Base-by-base conservation (phyloP, 2,329 filamentous ascomycete genomes). In the Rhytidhysteron rufulum region DNA sequence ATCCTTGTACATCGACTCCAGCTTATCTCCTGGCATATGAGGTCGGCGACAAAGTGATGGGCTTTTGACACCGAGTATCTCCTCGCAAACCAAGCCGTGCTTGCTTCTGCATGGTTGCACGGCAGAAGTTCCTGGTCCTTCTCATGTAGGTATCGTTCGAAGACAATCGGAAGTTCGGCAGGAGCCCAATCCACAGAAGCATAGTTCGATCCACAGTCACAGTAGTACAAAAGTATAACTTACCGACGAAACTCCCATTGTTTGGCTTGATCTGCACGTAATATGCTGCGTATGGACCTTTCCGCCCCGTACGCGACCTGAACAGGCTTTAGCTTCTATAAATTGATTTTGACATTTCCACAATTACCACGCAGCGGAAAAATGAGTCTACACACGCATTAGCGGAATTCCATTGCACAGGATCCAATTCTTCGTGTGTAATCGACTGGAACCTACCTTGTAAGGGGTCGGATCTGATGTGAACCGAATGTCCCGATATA, bases 241-340 rank as follows among this genome's bases (percentile, higher is more conserved):
- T 69, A 82, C 80, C 89, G 31, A 94, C 71, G 52, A 91, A 86
- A 58, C 80, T 84, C 37, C 76, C 70, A 16, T 54, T 57, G 18
- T 70, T 71, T 9, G 89, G 88, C 60, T 91, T 80, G 48, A 87
- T 77, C 62, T 95, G 88, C 16, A 95, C 69, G 67, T 95, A 95
- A 68, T 95, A 95, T 58, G 82, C 84, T 5, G 89, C 89, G 64
- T 93, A 94, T 8, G 86, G 83, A 0, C 88, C 88, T 66, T 95
- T 95, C 40, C 86, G 79, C 16, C 89, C 89, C 0, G 88, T 94
- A 16, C 89, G 82, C 41, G 86, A 93, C 80, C 77, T 79, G 48
- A 32, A 31, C 45, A 17, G 45, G 21, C 35, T 32, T 44, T 40
- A 40, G 37, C 17, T 17, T 34, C 27, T 43, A 31, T 8, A 37